A percentile compares a stretch with the other conserved stretches of the same genome.
Evolutionary conservation across 2,329 filamentous ascomycete genomes (phyloP).

Genomic region (Phialemonium atrogriseum): DNA sequence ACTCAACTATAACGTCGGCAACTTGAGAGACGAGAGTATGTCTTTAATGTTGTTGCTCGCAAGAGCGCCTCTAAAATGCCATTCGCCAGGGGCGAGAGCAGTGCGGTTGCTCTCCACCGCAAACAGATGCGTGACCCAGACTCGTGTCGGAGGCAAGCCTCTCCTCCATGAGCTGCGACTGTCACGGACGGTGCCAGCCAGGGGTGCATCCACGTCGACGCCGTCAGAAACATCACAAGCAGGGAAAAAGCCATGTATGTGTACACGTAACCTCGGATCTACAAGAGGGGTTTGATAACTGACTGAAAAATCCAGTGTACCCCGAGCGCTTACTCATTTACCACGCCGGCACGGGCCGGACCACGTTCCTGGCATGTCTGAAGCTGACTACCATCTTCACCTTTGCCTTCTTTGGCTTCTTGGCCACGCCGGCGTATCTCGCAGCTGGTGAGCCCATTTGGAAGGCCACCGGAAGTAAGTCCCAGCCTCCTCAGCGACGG

Average conservation of each 20-base stretch:
- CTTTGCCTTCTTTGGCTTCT: conserved; percentile 55
- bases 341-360: conserved; percentile 61
- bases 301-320: conserved; percentile 35
- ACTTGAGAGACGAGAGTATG: neutral
- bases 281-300: neutral
- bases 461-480: conserved; percentile 30
- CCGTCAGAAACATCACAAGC: neutral
- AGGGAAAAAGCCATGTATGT: conserved; percentile 1
- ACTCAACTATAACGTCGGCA: no score
- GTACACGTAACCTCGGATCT: neutral
- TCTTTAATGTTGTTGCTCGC: neutral
- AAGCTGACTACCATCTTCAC: conserved; percentile 66
- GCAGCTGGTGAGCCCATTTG: conserved; percentile 28
- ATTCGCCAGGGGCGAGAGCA: neutral
- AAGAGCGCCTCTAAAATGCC: neutral
- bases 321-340: conserved; percentile 62
- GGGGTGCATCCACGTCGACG: neutral
- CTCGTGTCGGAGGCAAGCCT: neutral
- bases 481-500: no score
- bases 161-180: neutral
- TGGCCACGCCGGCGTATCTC: conserved; percentile 54
- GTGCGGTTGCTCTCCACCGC: neutral
- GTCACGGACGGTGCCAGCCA: conserved; percentile 1
- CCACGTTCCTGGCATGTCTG: conserved; percentile 59
- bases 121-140: neutral